These are phyloP conservation scores for Mariannaea sp. DNA, from an alignment of 2,329 filamentous ascomycete species.

Conservation along the genomic window DNA sequence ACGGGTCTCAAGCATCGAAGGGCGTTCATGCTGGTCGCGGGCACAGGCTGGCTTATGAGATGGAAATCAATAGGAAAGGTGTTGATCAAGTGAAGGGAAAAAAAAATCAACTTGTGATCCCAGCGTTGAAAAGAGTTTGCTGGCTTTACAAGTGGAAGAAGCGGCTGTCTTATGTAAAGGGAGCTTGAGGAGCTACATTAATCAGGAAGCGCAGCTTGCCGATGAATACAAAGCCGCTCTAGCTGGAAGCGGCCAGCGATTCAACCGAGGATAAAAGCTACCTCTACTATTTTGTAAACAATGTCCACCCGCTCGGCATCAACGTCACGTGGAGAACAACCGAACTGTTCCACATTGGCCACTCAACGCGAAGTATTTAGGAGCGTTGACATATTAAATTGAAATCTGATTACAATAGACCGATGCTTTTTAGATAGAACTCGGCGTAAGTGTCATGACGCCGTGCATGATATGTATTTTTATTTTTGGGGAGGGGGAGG, in stretches of 20 bases:
- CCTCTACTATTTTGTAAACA: conserved; percentile 27
- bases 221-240: conserved; percentile 34
- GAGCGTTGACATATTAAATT: background rate
- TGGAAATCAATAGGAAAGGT: background rate
- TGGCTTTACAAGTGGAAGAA: background rate
- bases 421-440: background rate
- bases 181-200: background rate
- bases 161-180: background rate
- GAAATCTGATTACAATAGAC: background rate
- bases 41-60: background rate
- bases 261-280: conserved; percentile 36
- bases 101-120: too few relatives aligned
- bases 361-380: background rate
- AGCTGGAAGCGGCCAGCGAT: conserved; percentile 31
- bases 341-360: background rate
- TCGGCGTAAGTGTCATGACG: background rate
- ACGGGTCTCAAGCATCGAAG: conserved; percentile 65
- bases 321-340: conserved; percentile 29
- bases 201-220: conserved; percentile 4
- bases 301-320: conserved; percentile 27
- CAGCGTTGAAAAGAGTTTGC: too few relatives aligned
- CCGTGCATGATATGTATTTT: conserved; percentile 1
- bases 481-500: too few relatives aligned
- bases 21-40: conserved; percentile 52
- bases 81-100: background rate